phyloP scores from a whole-genome alignment of 2,329 filamentous ascomycete genomes.

The Exophiala spinifera region DNA sequence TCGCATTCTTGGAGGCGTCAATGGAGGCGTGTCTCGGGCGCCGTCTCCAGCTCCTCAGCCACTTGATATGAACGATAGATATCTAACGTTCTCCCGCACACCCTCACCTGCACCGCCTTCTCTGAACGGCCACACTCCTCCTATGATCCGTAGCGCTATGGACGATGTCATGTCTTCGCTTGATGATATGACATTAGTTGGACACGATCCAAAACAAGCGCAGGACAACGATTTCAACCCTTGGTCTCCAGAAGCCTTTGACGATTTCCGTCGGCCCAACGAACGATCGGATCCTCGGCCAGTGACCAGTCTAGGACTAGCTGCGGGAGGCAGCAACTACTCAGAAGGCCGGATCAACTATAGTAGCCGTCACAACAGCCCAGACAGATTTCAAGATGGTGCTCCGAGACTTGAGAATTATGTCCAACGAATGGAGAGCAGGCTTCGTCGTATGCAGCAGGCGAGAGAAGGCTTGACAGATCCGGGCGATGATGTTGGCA shows the following conservation, averaged over 20 bases:
- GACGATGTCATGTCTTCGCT: conserved; percentile 96
- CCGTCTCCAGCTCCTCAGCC: conserved; percentile 45
- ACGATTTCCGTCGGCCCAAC: conserved; percentile 43
- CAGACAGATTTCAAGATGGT: conserved; percentile 53
- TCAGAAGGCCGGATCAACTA: conserved; percentile 60
- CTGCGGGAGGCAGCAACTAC: conserved; percentile 47
- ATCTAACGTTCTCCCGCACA: conserved; percentile 53
- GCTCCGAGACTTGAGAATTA: conserved; percentile 78
- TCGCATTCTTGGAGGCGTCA: conserved; percentile 53
- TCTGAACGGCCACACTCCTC: conserved; percentile 72
- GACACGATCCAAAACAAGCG: conserved; percentile 49
- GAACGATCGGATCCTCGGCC: conserved; percentile 51
- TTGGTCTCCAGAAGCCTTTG: conserved; percentile 90
- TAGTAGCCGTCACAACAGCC: conserved; percentile 45
- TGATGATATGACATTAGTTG: conserved; percentile 73
- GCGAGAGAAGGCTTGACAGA: conserved; percentile 37
- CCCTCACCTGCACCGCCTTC: conserved; percentile 68
- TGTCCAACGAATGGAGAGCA: conserved; percentile 85
- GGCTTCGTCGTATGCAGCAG: conserved; percentile 68
- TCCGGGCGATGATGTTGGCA: conserved; percentile 49
- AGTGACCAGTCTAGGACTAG: conserved; percentile 71
- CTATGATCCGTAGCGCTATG: conserved; percentile 90
- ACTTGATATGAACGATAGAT: conserved; percentile 36
- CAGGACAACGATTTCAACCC: conserved; percentile 60
- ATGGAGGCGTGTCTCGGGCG: conserved; percentile 34